These are phyloP conservation scores for Coemansia sp. DNA, from an alignment of 192 early-diverging fungal genomes.

Conservation along the genomic window DNA sequence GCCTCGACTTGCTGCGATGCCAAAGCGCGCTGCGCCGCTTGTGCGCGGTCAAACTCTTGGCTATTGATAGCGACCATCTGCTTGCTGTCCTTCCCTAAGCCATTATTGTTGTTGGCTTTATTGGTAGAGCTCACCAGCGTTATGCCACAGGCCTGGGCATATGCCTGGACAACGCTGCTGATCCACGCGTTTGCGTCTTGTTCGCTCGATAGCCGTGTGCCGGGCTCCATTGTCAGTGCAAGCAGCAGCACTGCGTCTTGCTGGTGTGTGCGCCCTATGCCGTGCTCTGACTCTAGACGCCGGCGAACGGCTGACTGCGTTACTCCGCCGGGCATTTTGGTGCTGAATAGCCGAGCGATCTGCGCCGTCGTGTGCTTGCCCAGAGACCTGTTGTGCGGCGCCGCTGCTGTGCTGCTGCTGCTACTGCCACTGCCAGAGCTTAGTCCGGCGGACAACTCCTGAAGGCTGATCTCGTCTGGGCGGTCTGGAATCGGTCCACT, in stretches of 20 bases:
- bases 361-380: constrained; percentile 83
- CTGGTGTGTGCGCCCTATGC: constrained; percentile 69
- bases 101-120: constrained; percentile 16
- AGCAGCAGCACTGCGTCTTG: constrained; percentile 78
- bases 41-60: constrained; percentile 80
- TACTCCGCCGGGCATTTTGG: constrained; percentile 96
- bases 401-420: no score
- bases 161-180: constrained; percentile 65
- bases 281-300: constrained; percentile 57
- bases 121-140: no score
- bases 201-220: constrained; percentile 70
- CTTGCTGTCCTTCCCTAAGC: neutral
- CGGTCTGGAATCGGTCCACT: constrained; percentile 81
- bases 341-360: constrained; percentile 80
- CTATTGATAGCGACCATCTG: constrained; percentile 74
- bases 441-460: constrained; percentile 78
- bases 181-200: constrained; percentile 84
- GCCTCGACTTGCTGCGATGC: constrained; percentile 79
- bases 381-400: constrained; percentile 63
- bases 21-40: constrained; percentile 70
- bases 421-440: constrained; percentile 37
- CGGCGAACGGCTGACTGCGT: constrained; percentile 72
- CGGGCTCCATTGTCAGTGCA: constrained; percentile 83
- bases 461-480: constrained; percentile 84
- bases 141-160: constrained; percentile 75